Evolutionary conservation across 2,329 filamentous ascomycete species (phyloP), one percentile per base, ranked within the genome.

Genomic region (Cytospora piceae): DNA sequence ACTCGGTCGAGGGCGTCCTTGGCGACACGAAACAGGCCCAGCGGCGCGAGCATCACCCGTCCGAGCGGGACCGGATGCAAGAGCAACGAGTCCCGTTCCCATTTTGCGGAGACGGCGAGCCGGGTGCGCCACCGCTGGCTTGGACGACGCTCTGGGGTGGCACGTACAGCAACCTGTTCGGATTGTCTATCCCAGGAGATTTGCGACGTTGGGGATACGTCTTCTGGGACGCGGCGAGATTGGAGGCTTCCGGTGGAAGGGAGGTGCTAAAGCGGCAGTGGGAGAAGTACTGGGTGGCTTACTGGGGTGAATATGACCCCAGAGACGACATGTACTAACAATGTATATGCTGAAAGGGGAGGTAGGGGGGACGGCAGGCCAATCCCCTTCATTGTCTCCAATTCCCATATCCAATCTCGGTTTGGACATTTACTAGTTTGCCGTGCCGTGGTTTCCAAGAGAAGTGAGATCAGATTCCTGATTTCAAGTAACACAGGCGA

Each of bases 171-270:
- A 68, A 66, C 37, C 12, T 68, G 6, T 67, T 65, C 58, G 68
- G 70, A 3, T 49, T 42, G 2, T 70, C 56, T 49, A 65, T 71
- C 2, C 51, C 67, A 4, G 59, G 66, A 2, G 39, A 42, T 5
- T 6, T 65, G 11, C 63, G 61, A 8, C n/a, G n/a, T 20, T 69
- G 68, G 64, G 71, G 68, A 15, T 72, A 71, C 61, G 51, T 71
- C 31, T 67, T 72, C 31, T 73, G 70, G 71, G 71, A 72, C 60
- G 69, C 68, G 22, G 34, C 27, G 12, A 66, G 27, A 22, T 31
- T 63, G 55, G 55, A 42, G 31, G 34, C 46, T 22, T 32, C 29
- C 6, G 63, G 32, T 4, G 57, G 63, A 15, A 51, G 11, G 20
- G 52, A 61, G 31, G 9, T 61, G 4, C n/a, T 65, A 22, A 54